These are phyloP conservation scores for Ceratobasidium sp. DNA, from an alignment of 1,284 basidiomycete genomes.

Conservation along the genomic window DNA sequence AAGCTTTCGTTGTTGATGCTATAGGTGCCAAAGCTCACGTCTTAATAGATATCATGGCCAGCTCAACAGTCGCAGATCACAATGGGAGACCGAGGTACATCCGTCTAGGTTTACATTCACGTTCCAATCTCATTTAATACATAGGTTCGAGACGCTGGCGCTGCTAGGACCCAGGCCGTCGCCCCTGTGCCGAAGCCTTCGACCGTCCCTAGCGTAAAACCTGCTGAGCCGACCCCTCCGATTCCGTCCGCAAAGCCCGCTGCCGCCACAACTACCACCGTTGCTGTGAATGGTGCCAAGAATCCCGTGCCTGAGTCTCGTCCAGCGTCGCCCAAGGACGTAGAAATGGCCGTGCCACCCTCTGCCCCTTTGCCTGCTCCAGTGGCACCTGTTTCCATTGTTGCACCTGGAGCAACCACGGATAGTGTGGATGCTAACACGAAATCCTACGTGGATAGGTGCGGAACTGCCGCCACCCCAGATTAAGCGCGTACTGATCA, in stretches of 20 bases:
- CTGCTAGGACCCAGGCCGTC: slow-evolving; percentile 46
- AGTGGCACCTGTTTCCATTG: slow-evolving; percentile 48
- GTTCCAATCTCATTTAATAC: neutral
- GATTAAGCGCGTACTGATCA: neutral
- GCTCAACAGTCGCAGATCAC: slow-evolving; percentile 31
- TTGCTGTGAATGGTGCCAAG: slow-evolving; percentile 47
- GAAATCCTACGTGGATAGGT: slow-evolving; percentile 53
- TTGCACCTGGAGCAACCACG: slow-evolving; percentile 33
- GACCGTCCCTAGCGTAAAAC: slow-evolving; percentile 42
- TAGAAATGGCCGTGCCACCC: slow-evolving; percentile 33
- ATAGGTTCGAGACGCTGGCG: slow-evolving; percentile 41
- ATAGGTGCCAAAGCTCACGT: neutral
- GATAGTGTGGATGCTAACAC: slow-evolving; percentile 39
- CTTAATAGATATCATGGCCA: slow-evolving; percentile 34
- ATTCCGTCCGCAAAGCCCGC: neutral
- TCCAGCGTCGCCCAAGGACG: slow-evolving; percentile 28
- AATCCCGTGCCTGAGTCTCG: slow-evolving; percentile 1
- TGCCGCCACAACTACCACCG: slow-evolving; percentile 45
- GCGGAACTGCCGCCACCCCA: slow-evolving; percentile 20
- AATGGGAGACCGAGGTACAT: slow-evolving; percentile 41
- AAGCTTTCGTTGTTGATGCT: neutral
- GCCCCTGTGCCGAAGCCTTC: slow-evolving; percentile 46
- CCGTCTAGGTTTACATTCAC: slow-evolving; percentile 4
- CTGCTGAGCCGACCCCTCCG: slow-evolving; percentile 41
- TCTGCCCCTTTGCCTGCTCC: slow-evolving; percentile 36